Evolutionary conservation across 116 monocot species (phyloP).

Genomic region (Dioscorea cayenensis): DNA sequence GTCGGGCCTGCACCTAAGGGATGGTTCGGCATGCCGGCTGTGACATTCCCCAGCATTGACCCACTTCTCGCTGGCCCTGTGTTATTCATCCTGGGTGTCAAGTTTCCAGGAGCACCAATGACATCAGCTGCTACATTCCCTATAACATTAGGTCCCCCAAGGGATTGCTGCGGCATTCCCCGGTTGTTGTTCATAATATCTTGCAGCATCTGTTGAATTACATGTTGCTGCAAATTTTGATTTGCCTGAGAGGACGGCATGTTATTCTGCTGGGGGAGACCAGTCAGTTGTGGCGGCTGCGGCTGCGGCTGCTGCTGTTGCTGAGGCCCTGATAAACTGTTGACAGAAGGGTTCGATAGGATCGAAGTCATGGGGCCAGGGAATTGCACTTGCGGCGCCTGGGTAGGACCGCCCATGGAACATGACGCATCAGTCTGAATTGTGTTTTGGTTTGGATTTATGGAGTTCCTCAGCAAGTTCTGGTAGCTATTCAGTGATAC

Average conservation of each 20-base stretch:
- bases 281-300: neutral
- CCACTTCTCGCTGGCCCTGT: conserved; percentile 9
- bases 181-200: conserved; percentile 52
- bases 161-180: conserved; percentile 21
- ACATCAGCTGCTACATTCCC: conserved; percentile 17
- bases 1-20: conserved; percentile 7
- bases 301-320: conserved; percentile 20
- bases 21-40: conserved; percentile 9
- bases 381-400: conserved; percentile 19
- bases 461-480: conserved; percentile 50
- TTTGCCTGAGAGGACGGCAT: conserved; percentile 28
- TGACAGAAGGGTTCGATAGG: conserved; percentile 13
- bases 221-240: conserved; percentile 61
- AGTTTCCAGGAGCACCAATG: conserved; percentile 14
- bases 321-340: conserved; percentile 2
- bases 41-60: conserved; percentile 10
- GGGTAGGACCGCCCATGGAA: conserved; percentile 10
- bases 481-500: conserved; percentile 56
- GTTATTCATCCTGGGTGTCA: conserved; percentile 8
- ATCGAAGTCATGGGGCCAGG: conserved; percentile 15
- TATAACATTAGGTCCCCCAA: conserved; percentile 2
- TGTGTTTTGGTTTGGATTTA: conserved; percentile 24
- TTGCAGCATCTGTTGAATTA: conserved; percentile 68
- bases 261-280: conserved; percentile 24
- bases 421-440: conserved; percentile 23